These are phyloP conservation scores for Graphilbum fragrans DNA, from an alignment of 2,329 filamentous ascomycete species.

Conservation along the genomic window DNA sequence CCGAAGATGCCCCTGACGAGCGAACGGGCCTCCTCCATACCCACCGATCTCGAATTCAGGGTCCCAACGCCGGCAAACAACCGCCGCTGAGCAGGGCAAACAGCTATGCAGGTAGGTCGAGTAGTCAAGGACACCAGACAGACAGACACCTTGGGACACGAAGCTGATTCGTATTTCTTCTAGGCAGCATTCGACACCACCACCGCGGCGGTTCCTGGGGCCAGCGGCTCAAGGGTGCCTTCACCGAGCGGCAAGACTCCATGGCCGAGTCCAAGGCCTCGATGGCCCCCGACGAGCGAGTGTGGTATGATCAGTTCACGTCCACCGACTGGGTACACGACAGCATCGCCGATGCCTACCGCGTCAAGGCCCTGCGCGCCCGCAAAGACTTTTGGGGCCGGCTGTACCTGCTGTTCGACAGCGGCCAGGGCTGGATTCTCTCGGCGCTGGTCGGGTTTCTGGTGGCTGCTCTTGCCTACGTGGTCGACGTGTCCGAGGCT, in stretches of 20 bases:
- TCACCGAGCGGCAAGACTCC: slow-evolving; percentile 46
- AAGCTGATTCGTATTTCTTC: too few species aligned
- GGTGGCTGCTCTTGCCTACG: slow-evolving; percentile 76
- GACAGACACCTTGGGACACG: background rate
- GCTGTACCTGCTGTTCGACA: slow-evolving; percentile 65
- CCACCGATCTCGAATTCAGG: slow-evolving; percentile 14
- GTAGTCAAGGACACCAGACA: background rate
- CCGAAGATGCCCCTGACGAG: slow-evolving; percentile 16
- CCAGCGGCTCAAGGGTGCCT: slow-evolving; percentile 48
- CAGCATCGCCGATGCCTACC: slow-evolving; percentile 85
- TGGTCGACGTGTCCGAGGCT: slow-evolving; percentile 77
- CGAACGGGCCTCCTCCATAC: slow-evolving; percentile 15
- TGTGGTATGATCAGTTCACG: slow-evolving; percentile 98
- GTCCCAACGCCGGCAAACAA: slow-evolving; percentile 5
- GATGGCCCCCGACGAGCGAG: slow-evolving; percentile 64
- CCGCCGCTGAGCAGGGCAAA: slow-evolving; percentile 16
- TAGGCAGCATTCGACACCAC: slow-evolving; percentile 31
- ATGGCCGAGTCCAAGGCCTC: slow-evolving; percentile 54
- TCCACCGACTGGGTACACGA: slow-evolving; percentile 98
- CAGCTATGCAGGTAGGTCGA: slow-evolving; percentile 12
- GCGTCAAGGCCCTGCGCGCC: slow-evolving; percentile 69
- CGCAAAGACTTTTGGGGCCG: slow-evolving; percentile 80
- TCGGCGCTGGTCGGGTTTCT: slow-evolving; percentile 81
- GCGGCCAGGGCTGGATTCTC: slow-evolving; percentile 85
- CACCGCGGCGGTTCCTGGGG: slow-evolving; percentile 47